Conservation (phyloP, 2,329 filamentous ascomycete species). For the Pseudogymnoascus verrucosus region DNA sequence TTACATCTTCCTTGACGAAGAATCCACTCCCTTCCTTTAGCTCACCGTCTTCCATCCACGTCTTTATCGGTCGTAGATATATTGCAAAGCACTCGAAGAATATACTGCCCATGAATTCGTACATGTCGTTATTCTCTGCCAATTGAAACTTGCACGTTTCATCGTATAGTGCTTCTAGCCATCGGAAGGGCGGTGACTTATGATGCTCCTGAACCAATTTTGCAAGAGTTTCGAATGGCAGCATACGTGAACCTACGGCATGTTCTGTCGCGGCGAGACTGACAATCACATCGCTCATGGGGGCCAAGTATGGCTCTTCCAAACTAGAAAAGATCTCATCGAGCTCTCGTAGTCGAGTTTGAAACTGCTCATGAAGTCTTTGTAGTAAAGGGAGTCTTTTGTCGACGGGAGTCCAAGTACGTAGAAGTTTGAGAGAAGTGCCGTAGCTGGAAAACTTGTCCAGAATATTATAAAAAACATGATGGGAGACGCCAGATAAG, state of each 20-base stretch:
- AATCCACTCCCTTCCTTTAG: conserved; percentile 60
- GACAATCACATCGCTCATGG: conserved; percentile 46
- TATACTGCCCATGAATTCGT: conserved; percentile 55
- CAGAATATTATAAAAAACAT: conserved; percentile 30
- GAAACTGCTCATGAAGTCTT: conserved; percentile 23
- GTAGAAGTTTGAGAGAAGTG: conserved; percentile 37
- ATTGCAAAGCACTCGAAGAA: conserved; percentile 77
- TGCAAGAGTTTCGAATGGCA: conserved; percentile 53
- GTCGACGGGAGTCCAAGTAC: conserved; percentile 37
- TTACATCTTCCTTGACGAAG: conserved; percentile 58
- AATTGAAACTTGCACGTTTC: conserved; percentile 62
- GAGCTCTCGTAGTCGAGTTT: conserved; percentile 44
- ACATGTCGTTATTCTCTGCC: conserved; percentile 53
- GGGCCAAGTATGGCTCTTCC: conserved; percentile 52
- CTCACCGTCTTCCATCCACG: conserved; percentile 78
- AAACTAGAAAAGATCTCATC: conserved; percentile 50
- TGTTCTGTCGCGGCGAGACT: conserved; percentile 58
- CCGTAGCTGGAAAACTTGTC: conserved; percentile 41
- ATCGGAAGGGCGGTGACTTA: conserved; percentile 47
- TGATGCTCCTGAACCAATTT: conserved; percentile 23
- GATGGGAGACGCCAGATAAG: conserved; percentile 30
- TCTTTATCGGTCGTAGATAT: conserved; percentile 70
- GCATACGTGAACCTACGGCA: conserved; percentile 45
- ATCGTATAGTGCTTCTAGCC: conserved; percentile 71
- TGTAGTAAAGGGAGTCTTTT: conserved; percentile 25